Evolutionary conservation across 202 grass and related monocot genomes (phyloP).

Genomic region (Bolboschoenoplectus hybrid): DNA sequence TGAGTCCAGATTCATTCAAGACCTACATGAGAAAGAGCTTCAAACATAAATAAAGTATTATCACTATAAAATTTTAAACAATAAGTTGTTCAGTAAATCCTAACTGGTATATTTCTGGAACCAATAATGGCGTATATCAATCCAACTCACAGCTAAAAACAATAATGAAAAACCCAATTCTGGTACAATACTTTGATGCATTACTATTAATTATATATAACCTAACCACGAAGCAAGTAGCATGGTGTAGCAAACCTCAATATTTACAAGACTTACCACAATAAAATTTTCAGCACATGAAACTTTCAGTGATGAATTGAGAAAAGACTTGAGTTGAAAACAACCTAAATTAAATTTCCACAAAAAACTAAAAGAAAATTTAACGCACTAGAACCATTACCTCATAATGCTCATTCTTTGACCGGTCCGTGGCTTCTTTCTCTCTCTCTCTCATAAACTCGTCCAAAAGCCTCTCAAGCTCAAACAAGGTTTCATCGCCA

Average conservation of each 20-base stretch:
- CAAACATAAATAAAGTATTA: conserved; percentile 26
- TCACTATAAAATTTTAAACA: background rate
- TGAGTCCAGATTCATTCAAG: conserved; percentile 73
- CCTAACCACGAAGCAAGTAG: background rate
- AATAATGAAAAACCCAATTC: conserved; percentile 4
- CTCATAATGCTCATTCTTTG: conserved; percentile 60
- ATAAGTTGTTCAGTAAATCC: conserved; percentile 5
- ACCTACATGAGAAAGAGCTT: conserved; percentile 53
- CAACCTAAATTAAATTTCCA: conserved; percentile 41
- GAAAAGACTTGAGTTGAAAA: conserved; percentile 28
- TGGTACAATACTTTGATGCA: background rate
- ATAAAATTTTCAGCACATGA: background rate
- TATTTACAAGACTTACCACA: background rate
- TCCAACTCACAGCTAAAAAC: conserved; percentile 1
- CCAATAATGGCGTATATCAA: background rate
- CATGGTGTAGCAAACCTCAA: background rate
- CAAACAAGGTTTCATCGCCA: conserved; percentile 66
- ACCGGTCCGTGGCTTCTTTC: conserved; percentile 40
- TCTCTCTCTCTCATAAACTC: conserved; percentile 56
- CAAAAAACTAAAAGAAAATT: conserved; percentile 32
- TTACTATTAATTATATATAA: conserved; percentile 2
- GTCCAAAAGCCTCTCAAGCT: conserved; percentile 79
- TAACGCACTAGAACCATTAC: conserved; percentile 60
- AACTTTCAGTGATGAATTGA: background rate
- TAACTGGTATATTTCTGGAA: background rate